Base-by-base conservation (phyloP, 805 yeast genomes). In the Komagataella phaffii region DNA sequence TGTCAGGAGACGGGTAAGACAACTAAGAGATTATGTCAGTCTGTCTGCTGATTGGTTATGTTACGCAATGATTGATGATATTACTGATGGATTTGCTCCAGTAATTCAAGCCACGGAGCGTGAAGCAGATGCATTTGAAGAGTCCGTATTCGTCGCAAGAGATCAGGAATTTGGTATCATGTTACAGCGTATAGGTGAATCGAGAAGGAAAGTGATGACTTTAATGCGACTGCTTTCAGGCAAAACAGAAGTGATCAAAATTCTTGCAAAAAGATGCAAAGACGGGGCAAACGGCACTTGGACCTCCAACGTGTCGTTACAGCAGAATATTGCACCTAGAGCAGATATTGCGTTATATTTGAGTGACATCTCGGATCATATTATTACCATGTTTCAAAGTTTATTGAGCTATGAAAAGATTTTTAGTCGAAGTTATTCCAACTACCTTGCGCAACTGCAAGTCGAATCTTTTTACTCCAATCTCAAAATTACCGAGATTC, bases 301-400 rank as follows among this genome's bases (percentile, higher is more conserved):
- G 36, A 24, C 36, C 12, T 4, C 36, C 8, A 24, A 24, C 36
- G 36, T 2, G 12, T 24, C 14, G 8, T 1, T 6, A 10, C 48
- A 47, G 45, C 49, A 30, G 19, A 51, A 49, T 47, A 72, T 76
- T 0, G 79, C 81, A 58, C 96, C 96, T 50, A 76, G 95, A 60
- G 91, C 85, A 24, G 97, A 91, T 60, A 90, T 90, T 67, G 96
- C 95, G 0, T 73, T 90, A 56, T 90, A 88, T 65, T 69, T 90
- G 55, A 96, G 96, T 53, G 98, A 90, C 79, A 90, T 90, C 63
- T 96, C 89, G 69, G 97, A 90, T 74, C 98, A 90, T 77, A 85
- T 91, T 61, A 82, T 90, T 53, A 91, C 98, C n/a, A 91, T 91
- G 97, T 85, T 81, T 67, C 96, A 89, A 69, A 90, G 88, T 61